A percentile compares a stretch with the other conserved stretches of the same genome.
Conservation (phyloP, 2,329 filamentous ascomycete genomes). For the Alternaria sp. region DNA sequence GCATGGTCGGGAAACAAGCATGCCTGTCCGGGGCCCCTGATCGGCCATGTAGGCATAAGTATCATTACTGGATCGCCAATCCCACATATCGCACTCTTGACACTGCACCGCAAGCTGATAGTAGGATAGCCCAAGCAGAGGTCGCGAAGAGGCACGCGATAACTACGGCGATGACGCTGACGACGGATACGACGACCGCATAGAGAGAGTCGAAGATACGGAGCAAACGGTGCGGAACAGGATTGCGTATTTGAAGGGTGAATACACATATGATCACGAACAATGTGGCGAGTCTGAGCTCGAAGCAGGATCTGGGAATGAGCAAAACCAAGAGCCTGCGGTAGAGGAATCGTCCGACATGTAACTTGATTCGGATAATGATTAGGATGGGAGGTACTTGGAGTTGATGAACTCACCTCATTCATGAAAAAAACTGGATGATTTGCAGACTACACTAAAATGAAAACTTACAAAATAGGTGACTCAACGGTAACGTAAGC, state of each 20-base stretch:
- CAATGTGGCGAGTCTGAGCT: neutral
- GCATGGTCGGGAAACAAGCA: too few species aligned
- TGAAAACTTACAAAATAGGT: neutral
- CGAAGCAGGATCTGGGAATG: neutral
- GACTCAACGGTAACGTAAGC: neutral
- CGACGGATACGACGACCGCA: neutral
- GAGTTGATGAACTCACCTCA: neutral
- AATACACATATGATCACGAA: neutral
- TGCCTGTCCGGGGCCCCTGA: too few species aligned
- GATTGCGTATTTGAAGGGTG: neutral
- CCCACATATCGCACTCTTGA: too few species aligned
- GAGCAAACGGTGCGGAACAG: neutral
- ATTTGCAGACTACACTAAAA: too few species aligned
- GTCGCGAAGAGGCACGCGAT: neutral
- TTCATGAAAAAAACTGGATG: too few species aligned
- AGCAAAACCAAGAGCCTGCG: neutral
- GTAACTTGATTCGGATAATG: neutral
- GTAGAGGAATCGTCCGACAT: neutral
- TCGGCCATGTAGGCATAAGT: too few species aligned
- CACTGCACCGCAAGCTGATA: too few species aligned
- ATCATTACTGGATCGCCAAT: too few species aligned
- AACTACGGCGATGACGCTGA: neutral
- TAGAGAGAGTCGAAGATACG: neutral
- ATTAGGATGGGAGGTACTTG: rapidly evolving
- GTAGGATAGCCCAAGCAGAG: too few species aligned